Conservation (phyloP, 805 yeast genomes). For the Metschnikowia dekortorum region DNA sequence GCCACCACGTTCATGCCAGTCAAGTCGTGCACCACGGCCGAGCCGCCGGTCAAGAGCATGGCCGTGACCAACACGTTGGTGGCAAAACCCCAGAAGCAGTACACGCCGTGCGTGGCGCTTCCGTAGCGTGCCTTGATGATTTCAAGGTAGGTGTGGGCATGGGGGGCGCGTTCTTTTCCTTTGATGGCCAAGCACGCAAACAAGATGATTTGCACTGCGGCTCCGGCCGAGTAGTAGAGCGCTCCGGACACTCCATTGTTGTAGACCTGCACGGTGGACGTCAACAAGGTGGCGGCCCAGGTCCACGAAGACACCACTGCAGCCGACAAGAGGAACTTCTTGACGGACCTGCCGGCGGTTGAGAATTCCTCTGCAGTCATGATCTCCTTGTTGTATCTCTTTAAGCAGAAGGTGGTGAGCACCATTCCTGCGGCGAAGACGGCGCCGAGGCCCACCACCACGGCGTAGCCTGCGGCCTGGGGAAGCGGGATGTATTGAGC, state of each 20-base stretch:
- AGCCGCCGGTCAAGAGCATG: constrained; percentile 87
- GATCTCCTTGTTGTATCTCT: constrained; percentile 77
- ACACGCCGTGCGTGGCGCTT: constrained; percentile 61
- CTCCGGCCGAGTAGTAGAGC: constrained; percentile 86
- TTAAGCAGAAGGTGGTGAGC: constrained; percentile 60
- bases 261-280: constrained; percentile 76
- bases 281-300: constrained; percentile 47
- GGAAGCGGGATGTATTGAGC: constrained; percentile 40
- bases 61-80: constrained; percentile 89
- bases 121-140: constrained; percentile 82
- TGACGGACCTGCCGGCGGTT: constrained; percentile 87
- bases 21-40: constrained; percentile 73
- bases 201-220: constrained; percentile 79
- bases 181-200: constrained; percentile 86
- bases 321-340: constrained; percentile 77
- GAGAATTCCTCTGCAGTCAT: constrained; percentile 92
- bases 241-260: constrained; percentile 74
- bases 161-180: constrained; percentile 85
- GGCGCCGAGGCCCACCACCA: constrained; percentile 83
- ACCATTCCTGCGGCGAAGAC: constrained; percentile 79
- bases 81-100: constrained; percentile 75
- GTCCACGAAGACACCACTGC: constrained; percentile 96
- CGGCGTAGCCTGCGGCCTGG: constrained; percentile 83
- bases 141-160: constrained; percentile 88
- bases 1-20: constrained; percentile 85